Evolutionary conservation across 169 alveolate genomes (phyloP), one percentile per base, ranked within the genome.

Genomic region (Toxoplasma gondii): DNA sequence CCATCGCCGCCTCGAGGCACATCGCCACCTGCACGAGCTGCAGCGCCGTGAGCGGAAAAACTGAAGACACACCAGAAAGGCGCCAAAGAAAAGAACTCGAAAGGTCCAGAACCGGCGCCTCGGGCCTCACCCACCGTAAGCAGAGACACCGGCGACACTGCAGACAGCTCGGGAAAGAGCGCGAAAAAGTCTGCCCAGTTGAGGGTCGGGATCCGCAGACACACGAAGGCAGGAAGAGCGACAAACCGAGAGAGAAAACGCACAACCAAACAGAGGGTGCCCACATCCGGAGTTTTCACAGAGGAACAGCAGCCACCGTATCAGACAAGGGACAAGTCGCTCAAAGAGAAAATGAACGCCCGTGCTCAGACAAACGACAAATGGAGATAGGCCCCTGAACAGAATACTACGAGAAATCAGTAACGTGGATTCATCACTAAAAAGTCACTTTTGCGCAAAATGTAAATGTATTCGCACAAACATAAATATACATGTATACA

Each of bases 41-140:
- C 58, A 82, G 41, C 2, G 90, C 90, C 39, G 90, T 82, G 67
- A 82, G 69, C 39, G 90, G 90, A 29, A 82, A 44, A 82, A 82
- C 90, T 82, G 90, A 31, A n/a, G 58, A 49, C 22, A 69, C 41
- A 69, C 81, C 12, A 29, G 31, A 24, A 69, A 49, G 58, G 58
- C 58, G 58, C 58, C n/a, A n/a, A n/a, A 53, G 19, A 53, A 16
- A 64, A 64, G 74, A 64, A 19, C 1, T 31, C 34, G 74, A 16
- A 64, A 27, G 67, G 27, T 12, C 27, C 67, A 64, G 74, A 19
- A 27, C 31, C 34, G 74, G 34, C 34, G 9, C 1, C 22, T 19
- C 74, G 22, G 74, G 67, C 67, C 19, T 53, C 19, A 53, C 67
- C 19, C 19, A 19, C 67, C 67, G 67, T 9, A 9, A 19, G 67